A percentile compares a stretch with the other conserved stretches of the same genome.
These are phyloP conservation scores for Aspergillus homomorphus DNA, from an alignment of 495 filamentous ascomycete genomes.

Conservation along the genomic window DNA sequence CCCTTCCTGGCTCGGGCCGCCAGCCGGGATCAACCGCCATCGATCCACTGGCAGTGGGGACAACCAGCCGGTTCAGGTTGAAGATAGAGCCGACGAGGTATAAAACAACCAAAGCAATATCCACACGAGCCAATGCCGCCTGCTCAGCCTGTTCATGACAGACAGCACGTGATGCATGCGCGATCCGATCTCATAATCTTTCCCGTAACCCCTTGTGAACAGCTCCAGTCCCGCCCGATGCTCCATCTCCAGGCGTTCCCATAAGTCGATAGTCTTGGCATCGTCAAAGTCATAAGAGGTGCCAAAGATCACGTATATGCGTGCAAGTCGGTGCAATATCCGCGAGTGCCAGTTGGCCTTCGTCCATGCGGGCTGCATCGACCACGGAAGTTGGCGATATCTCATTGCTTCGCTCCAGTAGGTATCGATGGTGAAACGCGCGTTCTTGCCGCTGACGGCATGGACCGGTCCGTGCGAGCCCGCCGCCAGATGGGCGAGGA, in stretches of 20 bases:
- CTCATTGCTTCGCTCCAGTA: conserved; percentile 28
- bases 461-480: conserved; percentile 27
- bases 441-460: conserved; percentile 28
- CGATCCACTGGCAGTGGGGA: too few relatives aligned
- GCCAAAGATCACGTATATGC: conserved; percentile 28
- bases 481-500: conserved; percentile 24
- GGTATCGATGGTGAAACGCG: conserved; percentile 17
- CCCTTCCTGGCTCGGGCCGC: too few relatives aligned
- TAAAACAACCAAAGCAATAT: too few relatives aligned
- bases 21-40: too few relatives aligned
- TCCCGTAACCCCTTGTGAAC: conserved; percentile 14
- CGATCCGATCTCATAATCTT: not conserved
- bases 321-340: conserved; percentile 24
- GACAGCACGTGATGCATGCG: too few relatives aligned
- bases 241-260: conserved; percentile 7
- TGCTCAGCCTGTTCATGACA: too few relatives aligned
- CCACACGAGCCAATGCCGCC: too few relatives aligned
- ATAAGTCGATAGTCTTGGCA: conserved; percentile 17
- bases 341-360: conserved; percentile 29
- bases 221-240: conserved; percentile 16
- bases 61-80: too few relatives aligned
- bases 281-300: conserved; percentile 30
- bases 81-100: too few relatives aligned
- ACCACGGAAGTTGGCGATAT: conserved; percentile 26
- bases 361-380: conserved; percentile 21